A percentile compares a stretch with the other conserved stretches of the same genome.
phyloP scores from a whole-genome alignment of 495 filamentous ascomycete species.

The Pseudomonodictys pantanalensis region DNA sequence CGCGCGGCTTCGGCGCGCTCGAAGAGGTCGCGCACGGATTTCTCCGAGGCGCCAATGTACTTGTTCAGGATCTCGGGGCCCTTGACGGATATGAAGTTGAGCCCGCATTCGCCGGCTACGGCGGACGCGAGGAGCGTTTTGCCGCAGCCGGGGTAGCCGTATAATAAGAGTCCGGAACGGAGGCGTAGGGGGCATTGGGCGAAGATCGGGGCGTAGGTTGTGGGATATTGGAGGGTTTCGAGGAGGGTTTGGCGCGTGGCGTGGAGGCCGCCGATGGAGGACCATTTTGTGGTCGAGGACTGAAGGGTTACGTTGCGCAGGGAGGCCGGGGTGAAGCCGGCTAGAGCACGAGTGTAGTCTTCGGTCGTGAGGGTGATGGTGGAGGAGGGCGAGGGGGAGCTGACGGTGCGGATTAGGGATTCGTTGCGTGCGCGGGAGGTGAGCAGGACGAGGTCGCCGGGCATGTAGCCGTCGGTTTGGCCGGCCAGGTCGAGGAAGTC shows the following conservation, averaged over 20 bases:
- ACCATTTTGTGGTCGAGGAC: conserved; percentile 80
- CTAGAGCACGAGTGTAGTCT: conserved; percentile 80
- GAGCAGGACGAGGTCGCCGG: conserved; percentile 82
- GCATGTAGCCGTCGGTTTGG: conserved; percentile 95
- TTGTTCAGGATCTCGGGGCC: conserved; percentile 98
- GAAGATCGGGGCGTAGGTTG: conserved; percentile 97
- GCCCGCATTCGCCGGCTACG: conserved; percentile 90
- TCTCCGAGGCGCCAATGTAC: conserved; percentile 95
- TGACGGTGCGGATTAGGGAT: conserved; percentile 74
- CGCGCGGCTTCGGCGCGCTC: conserved; percentile 84
- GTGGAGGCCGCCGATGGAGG: conserved; percentile 83
- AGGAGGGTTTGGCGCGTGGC: conserved; percentile 81
- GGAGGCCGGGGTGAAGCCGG: conserved; percentile 91
- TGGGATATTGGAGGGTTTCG: conserved; percentile 95
- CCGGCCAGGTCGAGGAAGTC: conserved; percentile 92
- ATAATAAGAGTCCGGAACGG: conserved; percentile 85
- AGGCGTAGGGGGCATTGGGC: conserved; percentile 89
- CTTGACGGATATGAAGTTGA: conserved; percentile 98
- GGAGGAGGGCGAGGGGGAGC: conserved; percentile 27
- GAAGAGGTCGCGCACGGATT: conserved; percentile 90
- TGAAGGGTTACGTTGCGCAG: conserved; percentile 92
- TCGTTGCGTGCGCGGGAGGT: conserved; percentile 86
- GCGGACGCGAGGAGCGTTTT: conserved; percentile 93
- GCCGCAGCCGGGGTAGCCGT: conserved; percentile 93
- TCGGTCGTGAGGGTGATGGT: conserved; percentile 59